Base-by-base conservation (phyloP, 495 filamentous ascomycete species). In the Daldinia loculata region DNA sequence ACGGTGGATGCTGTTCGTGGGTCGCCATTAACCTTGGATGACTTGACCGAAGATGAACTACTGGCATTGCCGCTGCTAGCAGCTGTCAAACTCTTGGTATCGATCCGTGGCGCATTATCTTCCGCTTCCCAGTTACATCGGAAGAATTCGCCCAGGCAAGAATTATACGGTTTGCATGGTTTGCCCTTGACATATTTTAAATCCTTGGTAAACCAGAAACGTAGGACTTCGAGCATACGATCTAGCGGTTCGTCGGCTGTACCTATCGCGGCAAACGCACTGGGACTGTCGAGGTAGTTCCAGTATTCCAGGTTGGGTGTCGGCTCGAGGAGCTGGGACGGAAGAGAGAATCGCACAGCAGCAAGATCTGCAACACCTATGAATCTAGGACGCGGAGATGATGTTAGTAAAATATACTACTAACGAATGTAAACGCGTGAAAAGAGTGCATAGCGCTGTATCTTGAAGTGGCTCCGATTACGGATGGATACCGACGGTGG, bases 201-300 rank as follows among this genome's bases (percentile, higher is more conserved):
- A 77, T 99, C 95, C 77, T 98, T 98, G 26, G 95, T 97, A 71
- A 98, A 98, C 95, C 95, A 99, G 78, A 99, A 99, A 36, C 95
- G 88, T 74, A 97, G 80, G 34, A 96, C 91, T 67, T 91, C 94
- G 43, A 99, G 86, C 90, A 97, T 98, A 63, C 95, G 93, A 67
- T 93, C 95, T 56, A 98, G 83, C 7, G 89, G 85, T 71, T 98
- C 93, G 67, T 98, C 91, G 8, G 95, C 95, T 74, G 95, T 95
- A 66, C 95, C 95, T 81, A 99, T 98, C 64, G 93, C 94, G 74
- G 93, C 89, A 80, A 99, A 99, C 43, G 94, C 92, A 80, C 97
- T 96, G 6, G 95, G 95, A 69, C 93, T 88, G 78, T 99, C 95
- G 77, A 99, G 84, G 75, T 99, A 99, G 71, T 95, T 94, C 95